phyloP scores from a whole-genome alignment of 805 yeast genomes.

The Lipomyces yamanashiensis region DNA sequence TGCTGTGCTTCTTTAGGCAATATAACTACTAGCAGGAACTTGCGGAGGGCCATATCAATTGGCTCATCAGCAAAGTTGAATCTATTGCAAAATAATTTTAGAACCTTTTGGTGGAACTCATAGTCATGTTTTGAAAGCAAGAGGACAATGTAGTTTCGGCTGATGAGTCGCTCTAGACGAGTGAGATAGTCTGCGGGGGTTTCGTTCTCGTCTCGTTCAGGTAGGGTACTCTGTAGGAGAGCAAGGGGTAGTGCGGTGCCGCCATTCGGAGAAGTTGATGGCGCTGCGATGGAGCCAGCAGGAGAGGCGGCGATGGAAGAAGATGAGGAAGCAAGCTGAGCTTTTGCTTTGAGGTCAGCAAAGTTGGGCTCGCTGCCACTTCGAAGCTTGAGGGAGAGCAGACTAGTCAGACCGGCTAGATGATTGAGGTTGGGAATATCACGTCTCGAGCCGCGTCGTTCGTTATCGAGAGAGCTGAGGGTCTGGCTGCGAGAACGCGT shows the following conservation, averaged over 20 bases:
- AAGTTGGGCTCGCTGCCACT: conserved; percentile 33
- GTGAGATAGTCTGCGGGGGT: conserved; percentile 45
- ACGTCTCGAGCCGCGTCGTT: conserved; percentile 3
- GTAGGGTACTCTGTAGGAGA: conserved; percentile 25
- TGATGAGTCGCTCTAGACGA: conserved; percentile 38
- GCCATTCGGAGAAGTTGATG: neutral
- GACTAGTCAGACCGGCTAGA: conserved; percentile 17
- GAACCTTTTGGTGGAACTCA: conserved; percentile 41
- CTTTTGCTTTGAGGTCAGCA: conserved; percentile 15
- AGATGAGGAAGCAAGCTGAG: neutral
- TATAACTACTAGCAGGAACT: conserved; percentile 60
- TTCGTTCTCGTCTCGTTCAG: conserved; percentile 40
- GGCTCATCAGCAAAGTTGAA: conserved; percentile 62
- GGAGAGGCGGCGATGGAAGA: neutral
- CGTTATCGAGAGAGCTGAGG: conserved; percentile 27
- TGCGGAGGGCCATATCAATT: conserved; percentile 66
- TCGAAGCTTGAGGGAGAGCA: conserved; percentile 28
- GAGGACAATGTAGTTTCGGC: conserved; percentile 39
- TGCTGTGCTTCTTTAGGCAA: conserved; percentile 78
- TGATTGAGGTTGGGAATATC: conserved; percentile 14
- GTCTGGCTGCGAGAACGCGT: conserved; percentile 33
- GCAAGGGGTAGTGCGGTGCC: conserved; percentile 3
- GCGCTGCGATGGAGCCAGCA: conserved; percentile 3
- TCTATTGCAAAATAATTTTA: conserved; percentile 44
- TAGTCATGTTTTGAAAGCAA: conserved; percentile 45